Evolutionary conservation across 495 filamentous ascomycete species (phyloP), one percentile per base, ranked within the genome.

Genomic region (Aspergillus sclerotiicarbonarius): DNA sequence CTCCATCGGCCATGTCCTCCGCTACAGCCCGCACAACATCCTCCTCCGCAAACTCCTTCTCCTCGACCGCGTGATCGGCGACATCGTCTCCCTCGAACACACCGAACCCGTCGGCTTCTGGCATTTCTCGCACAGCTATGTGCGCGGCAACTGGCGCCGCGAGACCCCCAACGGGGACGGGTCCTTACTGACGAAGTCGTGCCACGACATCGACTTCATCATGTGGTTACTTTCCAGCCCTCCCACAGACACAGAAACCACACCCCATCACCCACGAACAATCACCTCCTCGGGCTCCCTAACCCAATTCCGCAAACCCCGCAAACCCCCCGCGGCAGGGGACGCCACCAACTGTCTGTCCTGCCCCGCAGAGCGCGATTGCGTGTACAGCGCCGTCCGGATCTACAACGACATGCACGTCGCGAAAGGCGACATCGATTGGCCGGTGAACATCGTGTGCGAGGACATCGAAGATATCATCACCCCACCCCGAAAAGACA

Each of bases 81-180:
- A 96, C 30, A 77, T 96, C 8, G 72, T 96, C 19, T 90, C 87
- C 12, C 76, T 98, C 35, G 90, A 93, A 59, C 94, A 98, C 67
- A 91, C 88, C 1, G 95, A 98, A 70, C 94, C 94, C 0, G 87
- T 98, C 0, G 94, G 94, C 3, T 95, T 87, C 84, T 98, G 91
- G 91, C 94, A 98, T 71, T 98, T 96, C 67, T 77, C 87, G 1
- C 94, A 98, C 73, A 90, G 85, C 62, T 98, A 96, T 63, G 94
- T 98, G 20, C 83, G 87, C 18, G 94, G 94, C 13, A 96, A 97
- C 72, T 98, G 94, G 94, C 85, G 94, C 6, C 90, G 88, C 48
- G 85, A 88, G 54, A 86, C 82, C 2, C 78, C 77, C 0, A 46
- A 47, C 3, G 77, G 77, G 10, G 76, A 76, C 41, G 77, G 77